These are phyloP conservation scores for Venturia asperata DNA, from an alignment of 2,329 filamentous ascomycete genomes.

Conservation along the genomic window DNA sequence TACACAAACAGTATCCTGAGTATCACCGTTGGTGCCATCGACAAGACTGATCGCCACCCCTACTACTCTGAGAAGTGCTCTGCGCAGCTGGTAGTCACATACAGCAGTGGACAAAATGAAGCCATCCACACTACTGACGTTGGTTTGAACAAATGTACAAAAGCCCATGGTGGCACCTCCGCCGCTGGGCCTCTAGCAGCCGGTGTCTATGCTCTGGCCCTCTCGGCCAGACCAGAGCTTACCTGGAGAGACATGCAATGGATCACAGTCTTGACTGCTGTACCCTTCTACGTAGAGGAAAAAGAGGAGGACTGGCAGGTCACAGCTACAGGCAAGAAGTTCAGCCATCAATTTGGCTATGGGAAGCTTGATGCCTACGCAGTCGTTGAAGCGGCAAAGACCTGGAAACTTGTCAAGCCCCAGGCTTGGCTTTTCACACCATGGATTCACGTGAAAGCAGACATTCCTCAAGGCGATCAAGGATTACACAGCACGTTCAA, in stretches of 20 bases:
- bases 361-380: constrained; percentile 87
- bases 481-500: constrained; percentile 76
- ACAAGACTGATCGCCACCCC: constrained; percentile 78
- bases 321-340: constrained; percentile 74
- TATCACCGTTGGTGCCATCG: constrained; percentile 90
- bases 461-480: constrained; percentile 75
- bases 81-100: constrained; percentile 90
- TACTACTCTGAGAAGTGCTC: constrained; percentile 97
- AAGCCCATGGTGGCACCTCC: constrained; percentile 85
- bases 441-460: constrained; percentile 82
- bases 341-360: constrained; percentile 91
- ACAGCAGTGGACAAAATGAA: constrained; percentile 83
- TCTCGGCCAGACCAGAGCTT: constrained; percentile 77
- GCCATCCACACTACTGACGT: constrained; percentile 96
- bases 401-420: constrained; percentile 82
- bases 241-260: constrained; percentile 95
- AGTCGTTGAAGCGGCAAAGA: constrained; percentile 78
- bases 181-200: constrained; percentile 89
- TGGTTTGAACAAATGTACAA: constrained; percentile 70
- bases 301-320: constrained; percentile 67
- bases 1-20: constrained; percentile 99
- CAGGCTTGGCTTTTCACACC: constrained; percentile 93
- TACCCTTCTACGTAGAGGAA: constrained; percentile 56
- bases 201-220: constrained; percentile 81
- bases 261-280: constrained; percentile 74